Evolutionary conservation across 306 rosid species (phyloP), one percentile per base, ranked within the genome.

Genomic region (Prunus armeniaca): DNA sequence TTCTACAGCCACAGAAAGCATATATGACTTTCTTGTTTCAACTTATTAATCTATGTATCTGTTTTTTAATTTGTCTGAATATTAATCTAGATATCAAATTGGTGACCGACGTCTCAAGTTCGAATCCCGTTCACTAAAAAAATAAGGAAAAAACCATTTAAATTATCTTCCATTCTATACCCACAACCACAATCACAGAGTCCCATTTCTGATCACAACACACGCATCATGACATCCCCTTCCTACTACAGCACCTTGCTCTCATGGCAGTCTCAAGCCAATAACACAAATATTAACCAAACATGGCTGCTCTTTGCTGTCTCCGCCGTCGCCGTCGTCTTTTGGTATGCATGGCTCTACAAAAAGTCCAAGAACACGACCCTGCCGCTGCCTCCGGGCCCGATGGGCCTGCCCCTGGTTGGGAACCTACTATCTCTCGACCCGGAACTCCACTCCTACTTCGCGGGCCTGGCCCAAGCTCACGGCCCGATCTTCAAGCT

Each of bases 401-500:
- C 96, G 1, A 43, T 32, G 9, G 92, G 89, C 56, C 78, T 94
- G 28, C 98, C 98, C 0, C 14, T 94, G 8, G 56, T 92, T 27
- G 96, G 95, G 0, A 91, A 90, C 82, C 93, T 92, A 9, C 88
- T 87, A 1, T 86, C 89, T 13, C 87, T 94, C 0, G 81, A 89
- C 15, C 93, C 98, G 5, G 88, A 92, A 8, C 97, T 92, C 18
- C 97, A 92, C 87, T 54, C 93, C 63, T 88, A 92, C 82, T 84
- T 94, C 72, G 71, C 86, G 0, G 11, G 49, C 19, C 45, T 92
- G 71, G 88, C 95, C 62, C 79, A 52, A 2, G 41, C 67, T 51
- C 67, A 90, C 65, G 95, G 96, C 5, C 98, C 95, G 2, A 84
- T 92, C 13, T 38, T 80, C 45, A 92, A 76, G 74, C 98, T 94